Conservation (phyloP, 2,329 filamentous ascomycete species). For the Huntiella bhutanensis region DNA sequence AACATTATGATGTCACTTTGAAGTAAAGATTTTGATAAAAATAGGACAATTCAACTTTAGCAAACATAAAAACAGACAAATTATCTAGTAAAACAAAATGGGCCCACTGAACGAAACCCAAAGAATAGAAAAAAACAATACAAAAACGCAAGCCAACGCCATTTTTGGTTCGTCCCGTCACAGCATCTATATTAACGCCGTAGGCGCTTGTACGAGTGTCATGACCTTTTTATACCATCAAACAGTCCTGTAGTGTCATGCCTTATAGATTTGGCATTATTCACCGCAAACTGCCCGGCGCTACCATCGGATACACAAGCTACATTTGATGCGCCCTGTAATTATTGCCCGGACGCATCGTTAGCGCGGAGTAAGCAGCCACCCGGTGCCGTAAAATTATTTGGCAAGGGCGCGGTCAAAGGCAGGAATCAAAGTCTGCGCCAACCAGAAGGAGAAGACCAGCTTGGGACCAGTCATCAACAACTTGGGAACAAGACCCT, state of each 20-base stretch:
- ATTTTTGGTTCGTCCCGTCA: background rate
- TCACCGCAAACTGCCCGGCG: too few relatives aligned
- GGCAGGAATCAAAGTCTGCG: constrained; percentile 89
- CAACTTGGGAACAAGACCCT: constrained; percentile 90
- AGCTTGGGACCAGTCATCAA: constrained; percentile 98
- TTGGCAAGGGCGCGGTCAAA: constrained; percentile 41
- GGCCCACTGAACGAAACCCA: background rate
- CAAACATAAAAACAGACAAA: too few relatives aligned
- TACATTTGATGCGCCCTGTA: too few relatives aligned
- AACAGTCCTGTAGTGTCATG: too few relatives aligned
- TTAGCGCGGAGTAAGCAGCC: background rate
- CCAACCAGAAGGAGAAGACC: constrained; percentile 99
- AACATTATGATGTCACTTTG: too few relatives aligned
- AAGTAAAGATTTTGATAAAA: too few relatives aligned
- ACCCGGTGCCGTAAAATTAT: constrained; percentile 13
- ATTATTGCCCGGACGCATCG: background rate
- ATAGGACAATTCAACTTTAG: too few relatives aligned
- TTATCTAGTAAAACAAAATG: constrained; percentile 2
- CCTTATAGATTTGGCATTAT: too few relatives aligned
- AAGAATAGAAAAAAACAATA: background rate
- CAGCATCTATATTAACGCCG: too few relatives aligned
- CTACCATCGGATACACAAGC: too few relatives aligned
- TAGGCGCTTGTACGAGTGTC: too few relatives aligned
- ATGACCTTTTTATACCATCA: too few relatives aligned
- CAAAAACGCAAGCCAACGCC: constrained; percentile 1